phyloP scores from a whole-genome alignment of 2,329 filamentous ascomycete genomes.

The Sodiomyces alkalinus region DNA sequence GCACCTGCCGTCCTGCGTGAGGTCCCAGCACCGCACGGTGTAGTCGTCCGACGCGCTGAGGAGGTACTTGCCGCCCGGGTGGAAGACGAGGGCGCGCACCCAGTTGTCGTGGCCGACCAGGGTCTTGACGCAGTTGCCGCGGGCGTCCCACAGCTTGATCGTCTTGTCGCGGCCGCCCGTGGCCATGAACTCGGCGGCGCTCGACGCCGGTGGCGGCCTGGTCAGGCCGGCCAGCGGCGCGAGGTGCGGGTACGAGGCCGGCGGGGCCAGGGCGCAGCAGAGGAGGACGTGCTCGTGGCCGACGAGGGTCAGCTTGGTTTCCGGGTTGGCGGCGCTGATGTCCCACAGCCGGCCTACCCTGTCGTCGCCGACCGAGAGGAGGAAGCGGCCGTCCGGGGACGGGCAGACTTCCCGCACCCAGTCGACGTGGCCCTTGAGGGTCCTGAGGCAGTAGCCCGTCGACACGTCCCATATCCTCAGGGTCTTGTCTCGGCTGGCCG shows the following conservation, averaged over 20 bases:
- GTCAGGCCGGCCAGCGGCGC: constrained; percentile 67
- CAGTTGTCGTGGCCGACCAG: constrained; percentile 87
- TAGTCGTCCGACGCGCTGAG: constrained; percentile 81
- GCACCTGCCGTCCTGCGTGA: constrained; percentile 78
- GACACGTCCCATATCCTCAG: constrained; percentile 85
- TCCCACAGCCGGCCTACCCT: constrained; percentile 78
- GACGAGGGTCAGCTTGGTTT: constrained; percentile 64
- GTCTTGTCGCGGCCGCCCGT: constrained; percentile 83
- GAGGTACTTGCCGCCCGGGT: constrained; percentile 83
- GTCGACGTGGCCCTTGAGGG: constrained; percentile 69
- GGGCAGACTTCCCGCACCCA: constrained; percentile 87
- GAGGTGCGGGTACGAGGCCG: constrained; percentile 62
- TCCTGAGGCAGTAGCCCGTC: constrained; percentile 84
- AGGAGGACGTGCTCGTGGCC: constrained; percentile 80
- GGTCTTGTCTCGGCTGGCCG: constrained; percentile 71
- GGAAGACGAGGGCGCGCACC: constrained; percentile 75
- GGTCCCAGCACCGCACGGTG: constrained; percentile 85
- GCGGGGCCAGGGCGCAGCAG: constrained; percentile 75
- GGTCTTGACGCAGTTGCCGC: constrained; percentile 73
- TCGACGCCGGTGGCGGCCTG: constrained; percentile 59
- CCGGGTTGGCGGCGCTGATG: constrained; percentile 48
- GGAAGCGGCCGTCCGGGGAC: constrained; percentile 67
- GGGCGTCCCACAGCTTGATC: constrained; percentile 76
- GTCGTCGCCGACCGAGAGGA: constrained; percentile 73
- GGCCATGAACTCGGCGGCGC: constrained; percentile 74